phyloP scores from a whole-genome alignment of 495 filamentous ascomycete species.

The Aspergillus sparsus region DNA sequence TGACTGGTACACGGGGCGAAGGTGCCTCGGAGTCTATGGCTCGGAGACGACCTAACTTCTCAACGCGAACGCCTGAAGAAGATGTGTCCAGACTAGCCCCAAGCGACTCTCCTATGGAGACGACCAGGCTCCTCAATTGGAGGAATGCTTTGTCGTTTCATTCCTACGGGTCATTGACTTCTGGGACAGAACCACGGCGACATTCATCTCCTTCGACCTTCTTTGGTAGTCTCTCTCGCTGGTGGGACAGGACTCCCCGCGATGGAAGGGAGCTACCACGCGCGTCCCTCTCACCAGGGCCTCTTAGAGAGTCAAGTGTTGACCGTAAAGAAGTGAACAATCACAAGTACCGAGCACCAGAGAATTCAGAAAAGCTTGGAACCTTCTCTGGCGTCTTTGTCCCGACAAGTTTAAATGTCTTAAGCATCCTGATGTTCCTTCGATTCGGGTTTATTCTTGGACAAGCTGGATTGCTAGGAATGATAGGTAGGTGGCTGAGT shows the following conservation, averaged over 20 bases:
- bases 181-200: slow-evolving; percentile 20
- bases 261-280: slow-evolving; percentile 18
- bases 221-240: slow-evolving; percentile 30
- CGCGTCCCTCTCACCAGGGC: slow-evolving; percentile 26
- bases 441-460: slow-evolving; percentile 79
- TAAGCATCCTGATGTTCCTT: slow-evolving; percentile 92
- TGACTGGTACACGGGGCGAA: slow-evolving; percentile 28
- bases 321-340: slow-evolving; percentile 41
- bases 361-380: slow-evolving; percentile 63
- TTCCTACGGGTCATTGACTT: slow-evolving; percentile 37
- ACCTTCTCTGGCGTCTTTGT: slow-evolving; percentile 82
- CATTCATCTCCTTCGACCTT: slow-evolving; percentile 29
- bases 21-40: slow-evolving; percentile 35
- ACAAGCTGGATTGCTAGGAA: slow-evolving; percentile 75
- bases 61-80: slow-evolving; percentile 55
- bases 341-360: slow-evolving; percentile 48
- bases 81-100: slow-evolving; percentile 53
- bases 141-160: slow-evolving; percentile 27
- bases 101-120: slow-evolving; percentile 34
- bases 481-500: slow-evolving; percentile 59
- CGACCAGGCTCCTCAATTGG: slow-evolving; percentile 27
- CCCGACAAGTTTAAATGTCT: slow-evolving; percentile 82
- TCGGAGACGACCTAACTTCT: slow-evolving; percentile 53
- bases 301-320: slow-evolving; percentile 31
- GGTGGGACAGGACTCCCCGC: slow-evolving; percentile 28